Base-by-base conservation (phyloP, 179 eudicot species). In the Dionaea muscipula region DNA sequence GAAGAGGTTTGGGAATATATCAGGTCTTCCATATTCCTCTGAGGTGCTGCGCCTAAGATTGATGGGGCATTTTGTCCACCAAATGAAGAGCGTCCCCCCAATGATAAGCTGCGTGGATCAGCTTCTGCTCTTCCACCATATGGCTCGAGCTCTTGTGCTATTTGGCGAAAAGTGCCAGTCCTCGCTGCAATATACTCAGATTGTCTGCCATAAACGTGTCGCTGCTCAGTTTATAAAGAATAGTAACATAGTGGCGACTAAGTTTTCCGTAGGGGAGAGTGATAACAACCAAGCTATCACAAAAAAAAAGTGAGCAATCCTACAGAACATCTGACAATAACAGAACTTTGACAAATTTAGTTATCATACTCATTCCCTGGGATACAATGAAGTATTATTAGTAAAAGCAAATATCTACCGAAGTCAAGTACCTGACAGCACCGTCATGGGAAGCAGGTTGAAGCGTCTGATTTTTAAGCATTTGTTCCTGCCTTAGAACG, bases 161-260 rank as follows among this genome's bases (percentile, higher is more conserved):
- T 72, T 76, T 76, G 84, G 62, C 75, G 93, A 60, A 73, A 57
- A 41, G 72, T 70, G 51, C 79, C 71, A 58, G 80, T 75, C 67
- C 95, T 84, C 70, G 81, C 67, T 60, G 90, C 75, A 67, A 86
- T 94, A 70, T 80, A 90, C 72, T 90, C 95, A 80, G 87, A 78
- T 78, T 86, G 97, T 90, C 97, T 90, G 97, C 85, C 94, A 90
- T 74, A 84, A 84, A 77, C 55, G 80, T 70, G 78, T 74, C 60
- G 76, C 78, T 67, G 69, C 82, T 86, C 72, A 89, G 95, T 73
- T 76, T 65, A 71, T 57, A 72, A 59, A 61, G 75, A 46, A 47
- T 20, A 58, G 21, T 35, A 37, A 33, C 16, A 57, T 26, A 0
- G 52, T 8, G 18, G 28, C 19, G 21, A 55, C 57, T 60, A 50